A percentile compares a stretch with the other conserved stretches of the same genome.
Conservation (phyloP, 1,139 yeast genomes). For the Torulaspora pretoriensis region DNA sequence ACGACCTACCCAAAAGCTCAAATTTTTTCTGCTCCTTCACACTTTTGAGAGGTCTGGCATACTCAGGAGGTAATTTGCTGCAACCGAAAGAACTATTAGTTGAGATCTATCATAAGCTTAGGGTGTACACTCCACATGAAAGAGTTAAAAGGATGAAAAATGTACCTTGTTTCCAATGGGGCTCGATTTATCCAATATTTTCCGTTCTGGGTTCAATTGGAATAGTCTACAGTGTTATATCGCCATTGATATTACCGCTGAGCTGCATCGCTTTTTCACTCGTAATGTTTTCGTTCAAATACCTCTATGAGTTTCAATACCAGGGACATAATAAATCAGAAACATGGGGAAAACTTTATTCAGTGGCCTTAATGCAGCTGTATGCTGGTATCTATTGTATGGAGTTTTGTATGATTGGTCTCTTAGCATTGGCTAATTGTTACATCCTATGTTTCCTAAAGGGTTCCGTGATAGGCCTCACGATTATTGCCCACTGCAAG, state of each 20-base stretch:
- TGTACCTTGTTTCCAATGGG: slow-evolving; percentile 59
- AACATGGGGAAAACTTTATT: slow-evolving; percentile 66
- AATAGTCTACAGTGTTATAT: slow-evolving; percentile 66
- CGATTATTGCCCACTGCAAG: slow-evolving; percentile 41
- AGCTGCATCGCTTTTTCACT: slow-evolving; percentile 55
- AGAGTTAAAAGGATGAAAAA: slow-evolving; percentile 45
- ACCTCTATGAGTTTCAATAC: slow-evolving; percentile 55
- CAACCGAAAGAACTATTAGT: slow-evolving; percentile 48
- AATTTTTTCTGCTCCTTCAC: slow-evolving; percentile 75
- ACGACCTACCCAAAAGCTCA: slow-evolving; percentile 75
- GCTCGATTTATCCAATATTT: slow-evolving; percentile 68
- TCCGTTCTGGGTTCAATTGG: slow-evolving; percentile 77
- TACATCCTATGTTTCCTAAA: slow-evolving; percentile 41
- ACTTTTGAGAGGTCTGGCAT: slow-evolving; percentile 65
- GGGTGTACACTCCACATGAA: slow-evolving; percentile 58
- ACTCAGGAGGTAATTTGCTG: slow-evolving; percentile 64
- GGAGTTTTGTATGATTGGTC: slow-evolving; percentile 72
- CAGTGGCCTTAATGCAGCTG: slow-evolving; percentile 68
- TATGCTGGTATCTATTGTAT: slow-evolving; percentile 77
- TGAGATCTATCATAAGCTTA: slow-evolving; percentile 39
- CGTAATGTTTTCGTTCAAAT: slow-evolving; percentile 63
- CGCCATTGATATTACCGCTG: slow-evolving; percentile 70
- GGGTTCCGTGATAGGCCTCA: slow-evolving; percentile 41
- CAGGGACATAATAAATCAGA: slow-evolving; percentile 52
- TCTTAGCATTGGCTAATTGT: slow-evolving; percentile 57